Evolutionary conservation across 352 stramenopile genomes (phyloP).

Genomic region (Phytophthora pluvialis): DNA sequence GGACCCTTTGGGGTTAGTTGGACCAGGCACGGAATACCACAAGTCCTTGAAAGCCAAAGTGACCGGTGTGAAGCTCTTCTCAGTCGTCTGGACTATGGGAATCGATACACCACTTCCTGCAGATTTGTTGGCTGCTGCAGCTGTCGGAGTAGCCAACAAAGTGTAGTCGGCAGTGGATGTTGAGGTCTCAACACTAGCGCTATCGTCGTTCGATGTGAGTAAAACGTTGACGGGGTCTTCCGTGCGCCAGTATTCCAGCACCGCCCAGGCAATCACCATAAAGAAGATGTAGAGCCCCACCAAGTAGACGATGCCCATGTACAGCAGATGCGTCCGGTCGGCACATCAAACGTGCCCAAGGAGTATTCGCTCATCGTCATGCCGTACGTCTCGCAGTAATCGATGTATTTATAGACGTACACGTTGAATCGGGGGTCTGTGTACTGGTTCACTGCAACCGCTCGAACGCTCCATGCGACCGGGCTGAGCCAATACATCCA

Average conservation of each 20-base stretch:
- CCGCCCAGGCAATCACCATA: constrained; percentile 35
- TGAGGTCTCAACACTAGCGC: background rate
- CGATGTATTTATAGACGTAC: constrained; percentile 34
- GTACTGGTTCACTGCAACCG: constrained; percentile 41
- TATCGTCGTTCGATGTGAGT: background rate
- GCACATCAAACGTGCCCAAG: constrained; percentile 29
- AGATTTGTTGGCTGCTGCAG: background rate
- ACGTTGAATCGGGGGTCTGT: constrained; percentile 17
- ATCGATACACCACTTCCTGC: constrained; percentile 3
- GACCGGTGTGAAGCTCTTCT: constrained; percentile 47
- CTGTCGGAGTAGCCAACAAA: constrained; percentile 10
- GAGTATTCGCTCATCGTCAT: constrained; percentile 41
- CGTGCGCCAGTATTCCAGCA: constrained; percentile 39
- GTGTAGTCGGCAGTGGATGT: constrained; percentile 1
- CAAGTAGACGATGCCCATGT: constrained; percentile 33
- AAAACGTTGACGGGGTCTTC: constrained; percentile 15
- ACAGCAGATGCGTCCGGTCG: constrained; percentile 27
- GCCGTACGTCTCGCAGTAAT: constrained; percentile 41
- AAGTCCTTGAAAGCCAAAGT: constrained; percentile 46
- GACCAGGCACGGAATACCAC: constrained; percentile 44
- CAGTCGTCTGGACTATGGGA: constrained; percentile 45
- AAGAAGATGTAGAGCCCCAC: constrained; percentile 39
- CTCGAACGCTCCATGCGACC: constrained; percentile 39
- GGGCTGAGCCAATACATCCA: constrained; percentile 65
- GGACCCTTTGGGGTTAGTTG: constrained; percentile 17